phyloP scores from a whole-genome alignment of 352 stramenopile genomes.

The Elongisporangium senticosum region DNA sequence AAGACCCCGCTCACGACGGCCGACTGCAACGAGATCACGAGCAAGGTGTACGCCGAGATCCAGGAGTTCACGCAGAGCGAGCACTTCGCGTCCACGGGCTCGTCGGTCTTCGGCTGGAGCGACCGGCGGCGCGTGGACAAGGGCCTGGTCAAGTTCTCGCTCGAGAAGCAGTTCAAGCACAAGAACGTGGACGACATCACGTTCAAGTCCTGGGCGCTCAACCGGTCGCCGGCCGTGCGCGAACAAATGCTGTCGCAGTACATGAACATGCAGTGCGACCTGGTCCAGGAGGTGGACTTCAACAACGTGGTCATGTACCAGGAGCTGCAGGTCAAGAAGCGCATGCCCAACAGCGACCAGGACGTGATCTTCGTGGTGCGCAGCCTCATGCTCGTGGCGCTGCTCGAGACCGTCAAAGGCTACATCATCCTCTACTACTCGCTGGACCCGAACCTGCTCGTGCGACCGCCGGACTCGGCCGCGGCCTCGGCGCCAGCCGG shows the following conservation, averaged over 20 bases:
- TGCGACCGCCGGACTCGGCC: constrained; percentile 34
- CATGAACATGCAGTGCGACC: constrained; percentile 42
- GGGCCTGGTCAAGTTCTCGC: constrained; percentile 57
- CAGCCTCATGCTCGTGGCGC: constrained; percentile 47
- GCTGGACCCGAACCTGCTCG: constrained; percentile 48
- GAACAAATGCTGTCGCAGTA: constrained; percentile 62
- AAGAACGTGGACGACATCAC: constrained; percentile 45
- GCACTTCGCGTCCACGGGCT: constrained; percentile 37
- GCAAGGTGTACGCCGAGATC: constrained; percentile 38
- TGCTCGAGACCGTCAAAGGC: constrained; percentile 37
- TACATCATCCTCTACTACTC: constrained; percentile 74
- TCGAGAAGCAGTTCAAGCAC: constrained; percentile 65
- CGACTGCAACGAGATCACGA: constrained; percentile 43
- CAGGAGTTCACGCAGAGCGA: constrained; percentile 44
- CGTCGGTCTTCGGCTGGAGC: constrained; percentile 59
- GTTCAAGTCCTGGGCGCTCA: constrained; percentile 43
- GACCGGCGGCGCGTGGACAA: constrained; percentile 45
- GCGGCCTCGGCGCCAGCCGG: constrained; percentile 38
- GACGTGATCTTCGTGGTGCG: constrained; percentile 53
- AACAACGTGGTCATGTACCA: constrained; percentile 63
- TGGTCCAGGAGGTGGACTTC: constrained; percentile 47
- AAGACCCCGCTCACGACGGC: constrained; percentile 22
- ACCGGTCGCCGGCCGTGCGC: constrained; percentile 43
- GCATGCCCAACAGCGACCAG: constrained; percentile 23
- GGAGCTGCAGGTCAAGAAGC: constrained; percentile 23